phyloP scores from a whole-genome alignment of 768 basidiomycete genomes.

The Paxillus ammoniavirescens region DNA sequence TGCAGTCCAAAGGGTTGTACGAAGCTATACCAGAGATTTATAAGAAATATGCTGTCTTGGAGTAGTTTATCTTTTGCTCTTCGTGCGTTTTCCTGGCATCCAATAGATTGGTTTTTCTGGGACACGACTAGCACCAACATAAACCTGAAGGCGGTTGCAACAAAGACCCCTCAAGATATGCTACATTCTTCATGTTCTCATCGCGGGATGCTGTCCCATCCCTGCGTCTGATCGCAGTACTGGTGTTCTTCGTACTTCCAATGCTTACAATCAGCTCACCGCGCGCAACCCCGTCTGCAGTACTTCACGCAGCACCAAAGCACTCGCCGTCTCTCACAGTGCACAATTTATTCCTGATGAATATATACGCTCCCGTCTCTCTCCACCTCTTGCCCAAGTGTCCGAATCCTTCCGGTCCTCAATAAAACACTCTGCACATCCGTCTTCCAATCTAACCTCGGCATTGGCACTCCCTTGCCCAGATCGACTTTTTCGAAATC shows the following conservation, averaged over 20 bases:
- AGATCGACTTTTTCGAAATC: constrained; percentile 14
- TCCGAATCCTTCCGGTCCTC: constrained; percentile 30
- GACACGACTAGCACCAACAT: neutral
- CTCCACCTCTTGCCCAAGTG: constrained; percentile 11
- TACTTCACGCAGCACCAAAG: neutral
- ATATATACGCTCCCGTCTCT: constrained; percentile 25
- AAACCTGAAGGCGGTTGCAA: neutral
- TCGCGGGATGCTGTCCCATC: neutral
- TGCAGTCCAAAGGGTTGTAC: constrained; percentile 74
- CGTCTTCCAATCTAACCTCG: constrained; percentile 8
- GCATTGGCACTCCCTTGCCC: constrained; percentile 2
- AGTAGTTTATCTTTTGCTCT: constrained; percentile 36
- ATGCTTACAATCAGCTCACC: no score
- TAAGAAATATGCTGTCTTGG: constrained; percentile 87
- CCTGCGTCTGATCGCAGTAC: neutral
- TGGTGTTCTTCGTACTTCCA: no score
- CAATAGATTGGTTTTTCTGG: neutral
- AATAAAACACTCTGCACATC: constrained; percentile 12
- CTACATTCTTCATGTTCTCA: neutral
- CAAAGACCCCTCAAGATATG: neutral
- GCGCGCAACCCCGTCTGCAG: neutral
- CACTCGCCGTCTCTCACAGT: neutral
- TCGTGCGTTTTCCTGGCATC: neutral
- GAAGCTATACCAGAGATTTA: constrained; percentile 79
- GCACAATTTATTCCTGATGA: neutral